A percentile compares a stretch with the other conserved stretches of the same genome.
phyloP scores from a whole-genome alignment of 768 basidiomycete genomes.

The Exidia glandulosa region DNA sequence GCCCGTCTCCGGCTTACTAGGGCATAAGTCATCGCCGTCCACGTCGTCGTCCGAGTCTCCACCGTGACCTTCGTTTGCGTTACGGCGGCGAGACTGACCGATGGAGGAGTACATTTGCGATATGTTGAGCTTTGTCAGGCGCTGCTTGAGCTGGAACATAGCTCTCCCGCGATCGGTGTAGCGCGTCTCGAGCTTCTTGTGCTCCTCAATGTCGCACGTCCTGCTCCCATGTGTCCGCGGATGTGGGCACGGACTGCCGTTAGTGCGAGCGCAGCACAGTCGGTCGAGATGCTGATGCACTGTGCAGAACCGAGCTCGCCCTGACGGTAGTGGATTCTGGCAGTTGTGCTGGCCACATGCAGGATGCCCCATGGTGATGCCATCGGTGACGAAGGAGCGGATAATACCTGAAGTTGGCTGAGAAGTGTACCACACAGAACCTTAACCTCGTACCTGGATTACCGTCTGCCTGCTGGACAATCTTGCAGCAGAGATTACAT shows the following conservation, averaged over 20 bases:
- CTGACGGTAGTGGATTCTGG: conserved; percentile 8
- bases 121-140: background rate
- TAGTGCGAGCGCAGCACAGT: background rate
- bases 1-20: conserved; percentile 15
- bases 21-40: conserved; percentile 5
- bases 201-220: conserved; percentile 14
- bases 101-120: conserved; percentile 8
- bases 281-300: conserved; percentile 3
- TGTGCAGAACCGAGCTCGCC: conserved; percentile 9
- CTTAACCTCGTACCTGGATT: conserved; percentile 2
- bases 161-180: conserved; percentile 11
- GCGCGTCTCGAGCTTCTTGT: conserved; percentile 14
- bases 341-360: conserved; percentile 22
- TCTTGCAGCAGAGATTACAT: conserved; percentile 17
- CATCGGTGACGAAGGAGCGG: conserved; percentile 18
- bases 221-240: background rate
- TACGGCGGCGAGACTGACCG: conserved; percentile 6
- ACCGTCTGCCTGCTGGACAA: conserved; percentile 8
- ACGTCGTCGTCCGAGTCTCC: conserved; percentile 4
- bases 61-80: conserved; percentile 12
- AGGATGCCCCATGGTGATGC: conserved; percentile 22
- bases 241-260: background rate
- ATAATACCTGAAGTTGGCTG: conserved; percentile 3
- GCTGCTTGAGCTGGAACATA: conserved; percentile 19
- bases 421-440: background rate